Percentiles rank a stretch among this genome's conserved stretches.
Evolutionary conservation across 2,329 filamentous ascomycete species (phyloP).

Genomic region (Penicillium sp.): DNA sequence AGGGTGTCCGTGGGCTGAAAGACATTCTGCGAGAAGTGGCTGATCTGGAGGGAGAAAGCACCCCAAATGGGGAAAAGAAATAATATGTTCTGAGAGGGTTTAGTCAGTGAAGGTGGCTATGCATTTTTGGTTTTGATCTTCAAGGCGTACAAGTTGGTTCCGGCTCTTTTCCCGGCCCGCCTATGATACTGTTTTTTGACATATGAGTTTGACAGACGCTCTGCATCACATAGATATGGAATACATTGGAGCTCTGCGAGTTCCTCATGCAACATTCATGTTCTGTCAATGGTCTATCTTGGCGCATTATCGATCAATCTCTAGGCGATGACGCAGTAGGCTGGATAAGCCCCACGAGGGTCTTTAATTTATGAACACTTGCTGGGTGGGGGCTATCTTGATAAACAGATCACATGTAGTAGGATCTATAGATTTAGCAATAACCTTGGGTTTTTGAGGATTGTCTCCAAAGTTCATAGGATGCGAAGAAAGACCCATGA

Average conservation of each 20-base stretch:
- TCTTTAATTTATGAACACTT: not conserved
- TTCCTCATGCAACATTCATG: not conserved
- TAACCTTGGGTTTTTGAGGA: no score
- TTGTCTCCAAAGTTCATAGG: no score
- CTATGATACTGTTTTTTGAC: slow-evolving; percentile 17
- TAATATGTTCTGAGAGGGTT: slow-evolving; percentile 4
- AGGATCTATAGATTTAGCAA: no score
- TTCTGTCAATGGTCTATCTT: not conserved
- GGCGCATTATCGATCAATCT: not conserved
- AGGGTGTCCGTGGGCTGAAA: slow-evolving; percentile 54
- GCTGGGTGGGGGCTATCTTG: no score
- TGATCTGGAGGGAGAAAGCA: slow-evolving; percentile 45
- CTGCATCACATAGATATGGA: slow-evolving; percentile 25
- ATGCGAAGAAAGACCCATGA: no score
- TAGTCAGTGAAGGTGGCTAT: slow-evolving; percentile 13
- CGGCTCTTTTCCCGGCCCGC: slow-evolving; percentile 13
- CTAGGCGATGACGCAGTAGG: not conserved
- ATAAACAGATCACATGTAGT: no score
- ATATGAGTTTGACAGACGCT: slow-evolving; percentile 16
- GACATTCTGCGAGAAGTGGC: slow-evolving; percentile 55
- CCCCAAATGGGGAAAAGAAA: slow-evolving; percentile 25
- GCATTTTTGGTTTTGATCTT: slow-evolving; percentile 19
- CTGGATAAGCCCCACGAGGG: not conserved
- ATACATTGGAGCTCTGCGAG: slow-evolving; percentile 8
- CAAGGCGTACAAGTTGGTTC: slow-evolving; percentile 20